phyloP scores from a whole-genome alignment of 129 eudicot species.

The Flaveria sonorensis region DNA sequence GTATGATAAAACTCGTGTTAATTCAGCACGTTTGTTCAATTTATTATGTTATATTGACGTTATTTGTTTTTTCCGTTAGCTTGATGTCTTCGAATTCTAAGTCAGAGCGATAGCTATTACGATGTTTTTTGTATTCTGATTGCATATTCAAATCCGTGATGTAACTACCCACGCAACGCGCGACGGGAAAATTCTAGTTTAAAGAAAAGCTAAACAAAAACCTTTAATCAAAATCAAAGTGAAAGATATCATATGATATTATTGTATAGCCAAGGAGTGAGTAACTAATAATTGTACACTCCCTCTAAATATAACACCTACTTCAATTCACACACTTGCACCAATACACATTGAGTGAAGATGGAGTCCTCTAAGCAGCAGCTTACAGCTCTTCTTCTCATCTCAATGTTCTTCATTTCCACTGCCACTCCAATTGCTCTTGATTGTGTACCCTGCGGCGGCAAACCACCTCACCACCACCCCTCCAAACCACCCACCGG shows the following conservation, averaged over 20 bases:
- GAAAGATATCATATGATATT: background rate
- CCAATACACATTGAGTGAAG: constrained; percentile 11
- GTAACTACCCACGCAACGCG: too few relatives aligned
- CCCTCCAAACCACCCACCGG: constrained; percentile 3
- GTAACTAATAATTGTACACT: background rate
- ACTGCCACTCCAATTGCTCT: constrained; percentile 51
- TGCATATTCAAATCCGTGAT: too few relatives aligned
- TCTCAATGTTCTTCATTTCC: constrained; percentile 64
- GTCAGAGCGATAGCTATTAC: too few relatives aligned
- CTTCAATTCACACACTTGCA: constrained; percentile 22
- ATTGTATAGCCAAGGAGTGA: too few relatives aligned
- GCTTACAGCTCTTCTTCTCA: constrained; percentile 62
- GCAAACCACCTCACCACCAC: constrained; percentile 34
- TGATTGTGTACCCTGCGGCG: constrained; percentile 58
- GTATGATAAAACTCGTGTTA: too few relatives aligned
- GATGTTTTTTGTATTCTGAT: too few relatives aligned
- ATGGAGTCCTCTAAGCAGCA: constrained; percentile 58
- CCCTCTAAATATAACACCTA: constrained; percentile 35
- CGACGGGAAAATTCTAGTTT: too few relatives aligned
- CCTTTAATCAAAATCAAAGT: background rate
- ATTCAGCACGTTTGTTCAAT: too few relatives aligned
- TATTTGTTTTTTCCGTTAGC: too few relatives aligned
- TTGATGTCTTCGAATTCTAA: too few relatives aligned
- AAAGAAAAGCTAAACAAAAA: background rate
- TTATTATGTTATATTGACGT: too few relatives aligned